A percentile compares a stretch with the other conserved stretches of the same genome.
Evolutionary conservation across 2,329 filamentous ascomycete genomes (phyloP).

Genomic region (Ophidiomyces ophidiicola): DNA sequence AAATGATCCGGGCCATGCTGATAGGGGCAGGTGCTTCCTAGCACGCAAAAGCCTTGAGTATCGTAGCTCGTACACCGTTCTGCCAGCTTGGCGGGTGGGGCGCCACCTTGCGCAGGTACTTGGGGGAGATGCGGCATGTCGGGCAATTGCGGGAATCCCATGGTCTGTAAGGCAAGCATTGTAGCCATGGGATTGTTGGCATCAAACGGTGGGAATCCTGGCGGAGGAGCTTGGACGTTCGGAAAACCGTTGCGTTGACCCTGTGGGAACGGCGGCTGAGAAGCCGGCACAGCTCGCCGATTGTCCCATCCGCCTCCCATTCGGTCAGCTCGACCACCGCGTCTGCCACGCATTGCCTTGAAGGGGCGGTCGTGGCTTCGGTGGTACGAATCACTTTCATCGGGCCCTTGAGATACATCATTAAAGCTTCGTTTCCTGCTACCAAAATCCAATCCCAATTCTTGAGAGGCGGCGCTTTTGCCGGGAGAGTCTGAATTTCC

Average conservation of each 20-base stretch:
- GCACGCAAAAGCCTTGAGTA: slow-evolving; percentile 45
- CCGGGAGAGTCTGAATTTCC: neutral
- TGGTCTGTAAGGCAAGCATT: slow-evolving; percentile 42
- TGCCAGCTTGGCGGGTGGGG: slow-evolving; percentile 25
- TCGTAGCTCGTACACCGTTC: slow-evolving; percentile 47
- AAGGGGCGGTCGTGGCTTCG: slow-evolving; percentile 32
- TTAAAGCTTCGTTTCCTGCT: slow-evolving; percentile 43
- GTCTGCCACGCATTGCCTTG: slow-evolving; percentile 34
- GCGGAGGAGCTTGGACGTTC: slow-evolving; percentile 29
- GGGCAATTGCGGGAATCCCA: slow-evolving; percentile 41
- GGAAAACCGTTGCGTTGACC: slow-evolving; percentile 24
- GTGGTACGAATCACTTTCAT: slow-evolving; percentile 33
- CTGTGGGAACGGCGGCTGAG: slow-evolving; percentile 23
- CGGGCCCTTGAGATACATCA: slow-evolving; percentile 38
- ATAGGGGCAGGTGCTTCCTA: slow-evolving; percentile 45
- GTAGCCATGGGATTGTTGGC: slow-evolving; percentile 44
- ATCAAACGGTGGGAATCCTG: slow-evolving; percentile 42
- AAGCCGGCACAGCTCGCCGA: slow-evolving; percentile 29
- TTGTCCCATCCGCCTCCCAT: slow-evolving; percentile 27
- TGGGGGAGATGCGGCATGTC: slow-evolving; percentile 30
- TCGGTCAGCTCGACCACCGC: slow-evolving; percentile 21
- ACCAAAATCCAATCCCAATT: slow-evolving; percentile 21
- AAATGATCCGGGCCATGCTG: slow-evolving; percentile 42
- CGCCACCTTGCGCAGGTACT: slow-evolving; percentile 18
- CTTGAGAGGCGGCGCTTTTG: slow-evolving; percentile 17